Evolutionary conservation across 352 stramenopile species (phyloP).

Genomic region (Globisporangium camurandrum): DNA sequence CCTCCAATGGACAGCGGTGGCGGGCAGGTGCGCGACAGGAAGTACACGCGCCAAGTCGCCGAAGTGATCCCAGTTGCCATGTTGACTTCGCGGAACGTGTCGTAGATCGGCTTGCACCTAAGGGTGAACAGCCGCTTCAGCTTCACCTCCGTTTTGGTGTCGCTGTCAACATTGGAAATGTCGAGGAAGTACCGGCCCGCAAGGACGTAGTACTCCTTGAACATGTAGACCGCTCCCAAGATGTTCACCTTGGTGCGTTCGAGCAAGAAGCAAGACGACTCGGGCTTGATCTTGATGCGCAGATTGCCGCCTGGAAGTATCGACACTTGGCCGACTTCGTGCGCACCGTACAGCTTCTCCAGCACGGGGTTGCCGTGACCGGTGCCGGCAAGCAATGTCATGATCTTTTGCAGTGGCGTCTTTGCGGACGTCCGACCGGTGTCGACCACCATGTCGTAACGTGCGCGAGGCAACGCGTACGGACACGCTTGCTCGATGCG

Average conservation of each 20-base stretch:
- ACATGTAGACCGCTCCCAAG: no score
- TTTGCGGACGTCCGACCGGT: slow-evolving; percentile 4
- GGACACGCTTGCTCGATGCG: slow-evolving; percentile 1
- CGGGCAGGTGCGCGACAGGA: no score
- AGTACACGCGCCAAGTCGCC: no score
- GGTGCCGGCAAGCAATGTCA: slow-evolving; percentile 1
- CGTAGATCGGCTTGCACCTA: slow-evolving; percentile 14
- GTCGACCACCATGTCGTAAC: no score
- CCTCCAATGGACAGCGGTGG: no score
- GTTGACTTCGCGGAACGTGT: slow-evolving; percentile 12
- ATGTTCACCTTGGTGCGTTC: no score
- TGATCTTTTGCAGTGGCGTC: slow-evolving; percentile 2
- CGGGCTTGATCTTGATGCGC: no score
- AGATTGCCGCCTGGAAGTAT: no score
- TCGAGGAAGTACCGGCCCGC: slow-evolving; percentile 8
- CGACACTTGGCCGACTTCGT: slow-evolving; percentile 2
- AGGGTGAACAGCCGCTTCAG: no score
- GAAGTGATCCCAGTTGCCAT: slow-evolving; percentile 6
- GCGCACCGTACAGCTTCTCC: neutral
- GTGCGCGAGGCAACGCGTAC: no score
- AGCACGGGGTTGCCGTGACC: slow-evolving; percentile 3
- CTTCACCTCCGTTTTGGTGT: no score
- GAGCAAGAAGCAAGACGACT: no score
- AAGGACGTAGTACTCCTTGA: slow-evolving; percentile 12
- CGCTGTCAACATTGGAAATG: slow-evolving; percentile 4